Evolutionary conservation across 164 flowering plant genomes (phyloP).

Genomic region (Santalum album): DNA sequence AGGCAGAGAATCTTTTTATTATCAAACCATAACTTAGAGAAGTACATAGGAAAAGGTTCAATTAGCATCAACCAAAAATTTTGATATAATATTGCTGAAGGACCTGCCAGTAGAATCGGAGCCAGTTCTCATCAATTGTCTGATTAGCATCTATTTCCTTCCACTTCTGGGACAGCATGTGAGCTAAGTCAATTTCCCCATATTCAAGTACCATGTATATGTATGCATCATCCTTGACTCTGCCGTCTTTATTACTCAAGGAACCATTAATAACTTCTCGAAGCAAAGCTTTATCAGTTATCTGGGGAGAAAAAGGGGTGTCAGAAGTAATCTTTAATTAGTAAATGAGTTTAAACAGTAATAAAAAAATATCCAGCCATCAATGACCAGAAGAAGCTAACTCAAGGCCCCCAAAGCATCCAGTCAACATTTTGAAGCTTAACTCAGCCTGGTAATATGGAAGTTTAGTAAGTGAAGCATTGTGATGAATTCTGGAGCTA

Average conservation of each 20-base stretch:
- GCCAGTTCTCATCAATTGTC: conserved; percentile 90
- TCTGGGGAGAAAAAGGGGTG: conserved; percentile 38
- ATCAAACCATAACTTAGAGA: not conserved
- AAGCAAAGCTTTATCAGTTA: conserved; percentile 80
- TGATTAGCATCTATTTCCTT: conserved; percentile 61
- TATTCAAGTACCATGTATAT: conserved; percentile 97
- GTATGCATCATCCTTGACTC: conserved; percentile 80
- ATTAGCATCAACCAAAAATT: conserved; percentile 1
- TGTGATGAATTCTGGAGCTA: too few species aligned
- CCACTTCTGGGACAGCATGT: conserved; percentile 95
- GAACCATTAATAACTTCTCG: conserved; percentile 66
- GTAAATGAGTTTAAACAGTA: not conserved
- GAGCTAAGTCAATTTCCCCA: conserved; percentile 99
- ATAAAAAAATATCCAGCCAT: not conserved
- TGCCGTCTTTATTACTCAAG: conserved; percentile 62
- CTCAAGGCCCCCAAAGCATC: too few species aligned
- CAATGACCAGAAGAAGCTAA: too few species aligned
- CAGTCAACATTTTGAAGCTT: too few species aligned
- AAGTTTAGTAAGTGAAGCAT: too few species aligned
- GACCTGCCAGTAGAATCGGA: conserved; percentile 99
- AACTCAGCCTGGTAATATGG: too few species aligned
- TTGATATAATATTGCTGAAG: not conserved
- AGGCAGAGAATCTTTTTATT: too few species aligned
- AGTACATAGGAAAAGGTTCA: not conserved
- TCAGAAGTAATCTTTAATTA: conserved; percentile 8